A percentile compares a stretch with the other conserved stretches of the same genome.
phyloP scores from a whole-genome alignment of 345 rosid species.

The Euphorbia peplus region DNA sequence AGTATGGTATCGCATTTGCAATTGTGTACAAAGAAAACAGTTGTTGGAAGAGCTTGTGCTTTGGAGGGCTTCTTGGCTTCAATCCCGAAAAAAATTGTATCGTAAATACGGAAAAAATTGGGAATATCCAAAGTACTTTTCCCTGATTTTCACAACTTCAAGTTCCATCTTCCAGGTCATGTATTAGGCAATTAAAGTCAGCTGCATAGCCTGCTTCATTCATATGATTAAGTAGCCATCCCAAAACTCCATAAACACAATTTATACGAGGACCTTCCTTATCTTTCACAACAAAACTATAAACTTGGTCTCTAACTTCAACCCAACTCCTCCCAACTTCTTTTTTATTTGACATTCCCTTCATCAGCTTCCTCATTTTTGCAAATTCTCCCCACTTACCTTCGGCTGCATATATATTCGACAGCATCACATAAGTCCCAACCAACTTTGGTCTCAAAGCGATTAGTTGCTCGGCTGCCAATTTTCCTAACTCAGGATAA shows the following conservation, averaged over 20 bases:
- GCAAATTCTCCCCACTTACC: constrained; percentile 73
- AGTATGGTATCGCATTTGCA: too few species aligned
- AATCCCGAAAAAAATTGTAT: neutral
- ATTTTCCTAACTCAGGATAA: constrained; percentile 47
- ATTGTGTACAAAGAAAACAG: too few species aligned
- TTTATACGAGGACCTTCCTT: constrained; percentile 38
- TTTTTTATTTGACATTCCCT: constrained; percentile 55
- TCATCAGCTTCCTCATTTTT: constrained; percentile 58
- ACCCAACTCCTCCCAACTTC: constrained; percentile 91
- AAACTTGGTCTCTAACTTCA: constrained; percentile 53
- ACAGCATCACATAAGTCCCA: constrained; percentile 65
- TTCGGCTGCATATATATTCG: constrained; percentile 76
- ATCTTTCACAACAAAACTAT: constrained; percentile 57
- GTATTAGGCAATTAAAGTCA: constrained; percentile 38
- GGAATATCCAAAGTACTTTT: neutral
- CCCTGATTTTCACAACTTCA: constrained; percentile 11
- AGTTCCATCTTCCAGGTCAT: constrained; percentile 43
- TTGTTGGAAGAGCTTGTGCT: neutral
- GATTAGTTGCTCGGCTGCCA: constrained; percentile 61
- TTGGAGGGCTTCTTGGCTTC: neutral
- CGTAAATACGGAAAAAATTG: neutral
- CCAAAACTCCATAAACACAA: constrained; percentile 44
- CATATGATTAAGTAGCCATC: constrained; percentile 47
- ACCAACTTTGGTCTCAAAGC: constrained; percentile 59
- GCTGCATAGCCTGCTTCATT: constrained; percentile 53